These are phyloP conservation scores for Cystobasidium slooffiae DNA, from an alignment of 1,284 basidiomycete species.

Conservation along the genomic window DNA sequence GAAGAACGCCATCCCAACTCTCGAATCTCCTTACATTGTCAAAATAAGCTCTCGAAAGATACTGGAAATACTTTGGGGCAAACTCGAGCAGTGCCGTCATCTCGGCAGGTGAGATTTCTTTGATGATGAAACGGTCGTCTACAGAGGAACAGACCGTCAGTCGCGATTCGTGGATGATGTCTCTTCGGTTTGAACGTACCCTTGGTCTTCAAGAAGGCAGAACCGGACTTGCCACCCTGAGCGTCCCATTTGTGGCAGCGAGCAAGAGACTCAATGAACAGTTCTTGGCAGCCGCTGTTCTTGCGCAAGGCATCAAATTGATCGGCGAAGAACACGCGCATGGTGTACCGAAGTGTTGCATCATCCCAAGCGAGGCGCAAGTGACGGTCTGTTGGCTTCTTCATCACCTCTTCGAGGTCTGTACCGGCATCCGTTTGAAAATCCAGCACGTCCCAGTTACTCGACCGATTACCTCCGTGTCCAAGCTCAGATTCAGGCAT, in stretches of 20 bases:
- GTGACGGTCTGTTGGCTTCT: constrained; percentile 30
- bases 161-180: background rate
- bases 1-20: too few species aligned
- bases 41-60: constrained; percentile 77
- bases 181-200: constrained; percentile 61
- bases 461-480: constrained; percentile 60
- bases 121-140: constrained; percentile 99
- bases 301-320: constrained; percentile 93
- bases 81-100: constrained; percentile 95
- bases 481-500: constrained; percentile 83
- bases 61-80: constrained; percentile 96
- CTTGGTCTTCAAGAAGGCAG: constrained; percentile 92
- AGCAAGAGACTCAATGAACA: constrained; percentile 89
- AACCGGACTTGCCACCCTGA: constrained; percentile 93
- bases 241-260: constrained; percentile 97
- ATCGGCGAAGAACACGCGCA: constrained; percentile 93
- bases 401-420: constrained; percentile 66
- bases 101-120: constrained; percentile 90
- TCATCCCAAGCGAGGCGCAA: constrained; percentile 42
- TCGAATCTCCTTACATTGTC: constrained; percentile 43
- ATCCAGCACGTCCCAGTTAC: constrained; percentile 51
- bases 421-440: constrained; percentile 59
- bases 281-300: constrained; percentile 90
- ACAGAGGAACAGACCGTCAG: constrained; percentile 34
- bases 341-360: constrained; percentile 77